Evolutionary conservation across 2,329 filamentous ascomycete species (phyloP), one percentile per base, ranked within the genome.

Genomic region (Exophiala phaeomuriformis): DNA sequence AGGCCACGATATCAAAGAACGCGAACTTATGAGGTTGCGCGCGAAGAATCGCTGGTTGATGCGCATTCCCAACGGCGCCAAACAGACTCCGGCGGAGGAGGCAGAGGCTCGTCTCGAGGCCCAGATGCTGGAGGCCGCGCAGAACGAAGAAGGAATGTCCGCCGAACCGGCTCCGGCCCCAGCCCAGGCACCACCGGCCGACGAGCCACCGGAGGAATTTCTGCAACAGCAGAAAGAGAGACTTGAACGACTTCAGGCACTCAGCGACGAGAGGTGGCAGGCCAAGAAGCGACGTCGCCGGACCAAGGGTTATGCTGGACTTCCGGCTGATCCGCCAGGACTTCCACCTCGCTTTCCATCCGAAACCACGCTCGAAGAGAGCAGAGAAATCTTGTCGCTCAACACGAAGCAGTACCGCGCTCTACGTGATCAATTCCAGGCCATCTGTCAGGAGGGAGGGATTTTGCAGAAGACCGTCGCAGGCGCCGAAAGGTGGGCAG

Each of bases 331-430:
- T 64, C 80, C 81, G 4, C 78, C 83, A 1, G 81, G 83, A 3
- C 80, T 41, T 41, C 39, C 83, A 19, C 83, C 85, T 9, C 81
- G 88, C 27, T 93, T 89, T 59, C 86, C 86, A 1, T 91, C 87
- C 0, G 88, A 93, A 68, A 90, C 85, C 8, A 90, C 87, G 0
- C 79, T 93, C 54, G 84, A 88, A 60, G 86, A 91, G 68, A 84
- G 85, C 64, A 88, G 89, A 64, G 76, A 77, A 8, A 85, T 83
- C 55, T 73, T 94, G 30, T 74, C 72, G 36, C 73, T 94, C 33
- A 80, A 85, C 63, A 79, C 77, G 46, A 68, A 75, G 1, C 71
- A 79, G 40, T 93, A 93, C 66, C 77, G 76, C 32, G 71, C 80
- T 54, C 68, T 88, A 10, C 79, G 88, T 31, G 75, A 82, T 46